Conservation (phyloP, 2,329 filamentous ascomycete genomes). For the Beauveria pseudobassiana region DNA sequence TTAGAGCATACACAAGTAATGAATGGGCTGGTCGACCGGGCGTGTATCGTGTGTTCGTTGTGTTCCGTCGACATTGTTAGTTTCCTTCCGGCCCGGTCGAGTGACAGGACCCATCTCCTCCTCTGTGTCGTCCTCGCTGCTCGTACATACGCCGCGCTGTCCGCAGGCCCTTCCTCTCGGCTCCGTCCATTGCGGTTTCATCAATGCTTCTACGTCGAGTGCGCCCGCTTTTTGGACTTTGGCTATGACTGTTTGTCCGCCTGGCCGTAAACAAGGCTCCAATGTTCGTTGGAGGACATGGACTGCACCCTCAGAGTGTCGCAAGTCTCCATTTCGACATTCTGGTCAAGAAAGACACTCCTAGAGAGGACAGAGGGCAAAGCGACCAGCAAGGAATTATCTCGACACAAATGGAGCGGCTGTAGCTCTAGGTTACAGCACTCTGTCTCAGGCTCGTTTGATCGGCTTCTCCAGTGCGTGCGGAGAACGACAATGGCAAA, state of each 20-base stretch:
- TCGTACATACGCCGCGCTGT: background rate
- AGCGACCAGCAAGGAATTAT: no score
- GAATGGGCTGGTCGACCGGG: background rate
- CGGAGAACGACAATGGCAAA: conserved; percentile 8
- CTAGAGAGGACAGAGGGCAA: no score
- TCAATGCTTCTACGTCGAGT: background rate
- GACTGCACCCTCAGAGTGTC: background rate
- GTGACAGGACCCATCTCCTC: background rate
- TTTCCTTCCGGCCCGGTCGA: background rate
- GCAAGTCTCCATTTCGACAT: no score
- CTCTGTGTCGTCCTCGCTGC: background rate
- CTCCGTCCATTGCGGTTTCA: background rate
- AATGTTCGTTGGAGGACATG: background rate
- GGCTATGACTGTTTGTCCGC: background rate
- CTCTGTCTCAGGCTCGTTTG: conserved; percentile 4
- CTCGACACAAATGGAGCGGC: no score
- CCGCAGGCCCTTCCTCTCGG: background rate
- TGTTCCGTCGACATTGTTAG: no score
- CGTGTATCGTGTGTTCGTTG: background rate
- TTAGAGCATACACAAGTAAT: no score
- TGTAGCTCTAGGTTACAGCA: no score
- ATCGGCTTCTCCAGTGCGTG: background rate
- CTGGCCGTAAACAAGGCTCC: background rate
- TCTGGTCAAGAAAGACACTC: no score
- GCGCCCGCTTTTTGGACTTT: background rate